Percentiles rank a stretch among this genome's conserved stretches.
phyloP scores from a whole-genome alignment of 306 rosid species.

The Citrullus colocynthis region DNA sequence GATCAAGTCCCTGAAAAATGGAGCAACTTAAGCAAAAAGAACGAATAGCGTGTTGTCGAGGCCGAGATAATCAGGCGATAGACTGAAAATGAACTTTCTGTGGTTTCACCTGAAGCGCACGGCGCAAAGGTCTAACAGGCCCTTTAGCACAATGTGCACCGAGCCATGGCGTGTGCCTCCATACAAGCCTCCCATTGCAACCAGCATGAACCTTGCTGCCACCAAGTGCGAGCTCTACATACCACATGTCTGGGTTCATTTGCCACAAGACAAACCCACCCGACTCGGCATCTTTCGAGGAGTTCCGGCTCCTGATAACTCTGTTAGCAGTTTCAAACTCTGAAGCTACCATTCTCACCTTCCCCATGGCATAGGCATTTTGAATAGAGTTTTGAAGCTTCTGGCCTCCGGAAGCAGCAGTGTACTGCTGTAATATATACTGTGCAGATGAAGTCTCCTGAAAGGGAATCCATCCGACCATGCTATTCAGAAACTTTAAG shows the following conservation, averaged over 20 bases:
- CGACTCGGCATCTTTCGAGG: constrained; percentile 71
- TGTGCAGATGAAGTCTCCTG: constrained; percentile 96
- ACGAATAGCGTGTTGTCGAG: not conserved
- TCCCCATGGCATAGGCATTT: constrained; percentile 96
- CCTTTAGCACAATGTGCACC: constrained; percentile 98
- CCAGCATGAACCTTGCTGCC: constrained; percentile 98
- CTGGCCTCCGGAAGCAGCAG: constrained; percentile 86
- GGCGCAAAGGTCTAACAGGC: constrained; percentile 87
- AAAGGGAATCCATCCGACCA: constrained; percentile 11
- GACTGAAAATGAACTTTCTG: not conserved
- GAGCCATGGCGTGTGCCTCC: constrained; percentile 99
- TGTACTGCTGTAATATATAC: constrained; percentile 91
- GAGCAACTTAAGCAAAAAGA: not conserved
- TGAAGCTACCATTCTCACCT: constrained; percentile 86
- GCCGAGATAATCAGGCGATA: not conserved
- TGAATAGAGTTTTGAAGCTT: constrained; percentile 67
- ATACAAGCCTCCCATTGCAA: constrained; percentile 91
- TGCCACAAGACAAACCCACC: constrained; percentile 99
- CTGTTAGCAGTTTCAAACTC: constrained; percentile 88
- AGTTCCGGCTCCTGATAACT: constrained; percentile 58
- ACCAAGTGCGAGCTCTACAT: constrained; percentile 94
- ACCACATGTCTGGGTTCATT: constrained; percentile 98
- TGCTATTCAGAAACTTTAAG: not conserved
- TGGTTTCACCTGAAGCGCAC: constrained; percentile 53
- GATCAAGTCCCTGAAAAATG: constrained; percentile 70